Base-by-base conservation (phyloP, 1,284 basidiomycete genomes). In the Fomitiporia mediterranea region DNA sequence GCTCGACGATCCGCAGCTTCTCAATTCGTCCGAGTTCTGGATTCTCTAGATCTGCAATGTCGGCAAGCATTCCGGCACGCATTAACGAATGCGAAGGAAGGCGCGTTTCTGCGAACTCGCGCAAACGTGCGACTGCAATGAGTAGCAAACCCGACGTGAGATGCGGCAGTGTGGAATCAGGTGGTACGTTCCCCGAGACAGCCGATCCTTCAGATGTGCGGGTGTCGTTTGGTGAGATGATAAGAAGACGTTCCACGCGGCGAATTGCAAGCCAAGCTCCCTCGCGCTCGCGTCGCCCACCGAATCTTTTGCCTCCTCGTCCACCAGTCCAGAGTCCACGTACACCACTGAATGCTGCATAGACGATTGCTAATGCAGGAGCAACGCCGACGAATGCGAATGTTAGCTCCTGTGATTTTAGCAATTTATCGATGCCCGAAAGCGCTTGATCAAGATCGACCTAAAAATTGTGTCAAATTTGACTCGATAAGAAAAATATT, bases 371-470 rank as follows among this genome's bases (percentile, higher is more conserved):
- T 17, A 98, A 73, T 0, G 91, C 87, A 1, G 95, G 95, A 0
- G 96, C 95, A 11, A 99, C 89, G 62, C 96, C 96, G 57, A 98
- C 94, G 62, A 98, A 98, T 1, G 91, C 96, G 65, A 99, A 98
- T 1, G 97, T 97, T 30, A 99, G 78, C 69, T 98, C 93, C 71
- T 99, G 96, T 2, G 91, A 94, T 64, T 89, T 91, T 60, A 99
- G 83, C 51, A 99, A 77, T 67, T 89, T 92, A 72, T 99, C 96
- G 62, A 98, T 89, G 51, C 91, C 86, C 53, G 83, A 73, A 65
- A 98, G 75, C 27, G 92, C 81, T 74, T 96, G 82, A 64, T 94
- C 90, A 53, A 98, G 83, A 69, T 99, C 96, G 57, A 93, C 91
- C 90, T 93, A 61, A 23, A 54, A 17, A 50, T n/a, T 13, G 23